Conservation (phyloP, 345 rosid genomes). For the Barbarea vulgaris region DNA sequence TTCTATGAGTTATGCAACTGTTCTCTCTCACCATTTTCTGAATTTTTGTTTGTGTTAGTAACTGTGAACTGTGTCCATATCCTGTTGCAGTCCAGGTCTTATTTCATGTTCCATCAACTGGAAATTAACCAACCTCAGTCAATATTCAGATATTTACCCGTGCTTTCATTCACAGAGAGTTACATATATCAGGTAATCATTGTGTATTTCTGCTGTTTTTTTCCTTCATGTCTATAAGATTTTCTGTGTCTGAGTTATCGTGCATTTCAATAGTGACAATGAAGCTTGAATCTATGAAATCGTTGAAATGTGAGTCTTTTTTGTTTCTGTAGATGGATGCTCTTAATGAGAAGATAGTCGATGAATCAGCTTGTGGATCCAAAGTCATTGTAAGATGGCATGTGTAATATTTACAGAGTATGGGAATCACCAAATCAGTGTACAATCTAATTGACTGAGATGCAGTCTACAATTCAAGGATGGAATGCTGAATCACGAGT, state of each 20-base stretch:
- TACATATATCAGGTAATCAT: constrained; percentile 79
- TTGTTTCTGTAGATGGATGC: constrained; percentile 70
- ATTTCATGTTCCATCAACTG: constrained; percentile 89
- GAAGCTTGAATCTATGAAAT: background rate
- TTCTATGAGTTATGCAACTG: background rate
- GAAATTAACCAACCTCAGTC: constrained; percentile 58
- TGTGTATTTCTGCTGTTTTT: background rate
- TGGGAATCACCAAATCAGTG: constrained; percentile 2
- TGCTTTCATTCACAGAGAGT: constrained; percentile 80
- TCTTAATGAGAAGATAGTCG: constrained; percentile 69
- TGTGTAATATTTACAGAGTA: constrained; percentile 10
- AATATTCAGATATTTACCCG: constrained; percentile 66
- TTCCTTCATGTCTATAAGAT: background rate
- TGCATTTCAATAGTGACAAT: background rate
- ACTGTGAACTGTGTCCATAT: background rate
- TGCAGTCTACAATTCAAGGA: constrained; percentile 44
- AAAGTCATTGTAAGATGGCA: constrained; percentile 33
- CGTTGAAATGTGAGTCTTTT: background rate
- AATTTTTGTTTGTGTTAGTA: background rate
- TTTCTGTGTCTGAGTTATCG: background rate
- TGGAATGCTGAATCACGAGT: constrained; percentile 35
- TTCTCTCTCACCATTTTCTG: background rate
- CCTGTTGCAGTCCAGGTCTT: constrained; percentile 82
- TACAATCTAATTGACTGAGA: constrained; percentile 30
- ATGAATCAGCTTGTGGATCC: constrained; percentile 38